Base-by-base conservation (phyloP, 768 basidiomycete genomes). In the Hypsizygus marmoreus region DNA sequence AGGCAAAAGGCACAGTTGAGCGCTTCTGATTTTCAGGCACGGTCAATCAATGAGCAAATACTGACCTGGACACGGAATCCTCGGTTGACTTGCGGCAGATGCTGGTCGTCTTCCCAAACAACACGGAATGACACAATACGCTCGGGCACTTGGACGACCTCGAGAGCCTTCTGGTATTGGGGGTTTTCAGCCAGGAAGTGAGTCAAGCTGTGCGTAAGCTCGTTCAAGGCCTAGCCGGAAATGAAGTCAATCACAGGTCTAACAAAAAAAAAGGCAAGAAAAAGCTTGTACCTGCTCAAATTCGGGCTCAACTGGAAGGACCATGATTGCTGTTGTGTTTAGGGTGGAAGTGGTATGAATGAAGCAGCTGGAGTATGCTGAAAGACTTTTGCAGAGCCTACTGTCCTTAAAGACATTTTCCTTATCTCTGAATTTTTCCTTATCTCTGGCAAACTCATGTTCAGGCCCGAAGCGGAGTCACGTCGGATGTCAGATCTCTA, bases 41-140 rank as follows among this genome's bases (percentile, higher is more conserved):
- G n/a, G n/a, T n/a, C n/a, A n/a, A n/a, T n/a, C n/a, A n/a, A n/a
- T n/a, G 12, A 25, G n/a, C 37, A 22, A 23, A n/a, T 14, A 60
- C 72, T 40, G 16, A 82, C 81, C 70, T 88, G 84, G 41, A 88
- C 86, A 53, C 86, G 79, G 73, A 77, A 88, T 23, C 86, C 86
- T 45, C 79, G 72, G 73, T 87, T 86, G 58, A 87, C 84, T 56
- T 84, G 84, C 39, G 79, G 63, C 34, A 70, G 55, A 42, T 81
- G 81, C 51, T 81, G 65, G 60, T 88, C 86, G 59, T 84, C 81
- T 64, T 89, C 85, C 86, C 86, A 89, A 51, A 80, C 75, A 41
- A 88, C 84, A 56, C 86, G 82, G 81, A 88, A 87, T 61, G 85
- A 78, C 31, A 80, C 55, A 45, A 80, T 57, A 53, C 77, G 75